Conservation (phyloP, 164 flowering plant species). For the Dillenia turbinata region DNA sequence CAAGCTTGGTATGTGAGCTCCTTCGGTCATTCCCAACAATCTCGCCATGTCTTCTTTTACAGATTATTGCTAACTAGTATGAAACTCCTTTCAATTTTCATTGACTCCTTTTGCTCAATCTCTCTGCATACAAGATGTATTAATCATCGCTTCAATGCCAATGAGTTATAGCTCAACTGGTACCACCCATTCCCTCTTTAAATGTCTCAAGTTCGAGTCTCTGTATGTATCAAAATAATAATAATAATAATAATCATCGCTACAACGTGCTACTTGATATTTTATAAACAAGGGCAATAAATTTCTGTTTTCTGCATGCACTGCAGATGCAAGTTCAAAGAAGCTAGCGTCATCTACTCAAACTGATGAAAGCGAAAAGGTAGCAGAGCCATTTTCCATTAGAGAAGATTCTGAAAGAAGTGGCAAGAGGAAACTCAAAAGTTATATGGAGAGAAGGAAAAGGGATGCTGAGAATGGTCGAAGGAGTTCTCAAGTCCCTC, state of each 20-base stretch:
- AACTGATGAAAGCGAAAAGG: slow-evolving; percentile 8
- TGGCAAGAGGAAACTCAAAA: slow-evolving; percentile 14
- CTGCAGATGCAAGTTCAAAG: slow-evolving; percentile 20
- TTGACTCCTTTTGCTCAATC: neutral
- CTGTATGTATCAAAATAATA: too few relatives aligned
- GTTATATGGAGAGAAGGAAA: slow-evolving; percentile 7
- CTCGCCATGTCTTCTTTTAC: too few relatives aligned
- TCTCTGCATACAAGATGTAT: too few relatives aligned
- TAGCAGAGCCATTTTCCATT: slow-evolving; percentile 4
- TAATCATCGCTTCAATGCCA: too few relatives aligned
- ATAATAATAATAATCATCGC: too few relatives aligned
- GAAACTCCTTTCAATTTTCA: neutral
- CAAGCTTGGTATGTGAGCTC: slow-evolving; percentile 19
- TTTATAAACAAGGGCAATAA: too few relatives aligned
- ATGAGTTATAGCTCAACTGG: too few relatives aligned
- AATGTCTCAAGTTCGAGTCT: too few relatives aligned
- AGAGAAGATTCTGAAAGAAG: slow-evolving; percentile 8
- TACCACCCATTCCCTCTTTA: too few relatives aligned
- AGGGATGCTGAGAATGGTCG: slow-evolving; percentile 13
- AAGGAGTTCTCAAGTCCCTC: slow-evolving; percentile 15
- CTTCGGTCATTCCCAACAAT: too few relatives aligned
- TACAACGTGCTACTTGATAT: too few relatives aligned
- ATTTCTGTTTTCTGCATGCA: neutral
- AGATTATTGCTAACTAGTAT: too few relatives aligned
- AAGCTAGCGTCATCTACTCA: slow-evolving; percentile 7